Base-by-base conservation (phyloP, 2,329 filamentous ascomycete species). In the Colletotrichum cordylinicola region DNA sequence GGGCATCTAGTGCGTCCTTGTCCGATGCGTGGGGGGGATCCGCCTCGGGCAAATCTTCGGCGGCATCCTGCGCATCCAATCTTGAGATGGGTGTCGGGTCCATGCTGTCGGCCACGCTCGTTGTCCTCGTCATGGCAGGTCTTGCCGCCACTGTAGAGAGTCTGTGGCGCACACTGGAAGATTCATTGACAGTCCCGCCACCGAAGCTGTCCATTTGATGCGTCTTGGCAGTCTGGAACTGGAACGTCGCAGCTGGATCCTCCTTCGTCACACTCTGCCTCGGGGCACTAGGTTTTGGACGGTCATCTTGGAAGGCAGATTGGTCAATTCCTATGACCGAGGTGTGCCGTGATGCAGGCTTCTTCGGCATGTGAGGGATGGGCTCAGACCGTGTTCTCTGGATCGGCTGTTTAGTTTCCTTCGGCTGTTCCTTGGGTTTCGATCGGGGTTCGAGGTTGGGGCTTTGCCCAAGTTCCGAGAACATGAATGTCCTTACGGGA, bases 401-500 rank as follows among this genome's bases (percentile, higher is more conserved):
- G 75, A 79, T 61, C 18, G 37, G 56, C 33, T 70, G 62, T 29
- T 67, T 76, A 16, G 74, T 67, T 15, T 68, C 66, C 39, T 56
- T 67, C 3, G 39, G 48, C 18, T 62, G 35, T 21, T 74, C 75
- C 9, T 29, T 70, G 10, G 58, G 13, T 55, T 66, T 75, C 8
- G 69, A 55, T 8, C 64, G 77, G 37, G 76, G 67, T 27, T 66
- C 37, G 18, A 78, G 39, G 13, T n/a, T 21, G 4, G 55, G 35
- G 6, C 60, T 48, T 65, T 77, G 77, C 8, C 55, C 84, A 33
- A 91, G 80, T 75, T 89, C 87, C 0, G 87, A 83, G 70, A 89
- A 91, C 72, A 90, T 80, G 67, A 85, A 91, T 8, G 83, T 79
- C 52, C 87, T 85, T 58, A 88, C 82, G 2, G 90, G 87, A 4